Evolutionary conservation across 106 monocot genomes (phyloP).

Genomic region (Acorus calamus): DNA sequence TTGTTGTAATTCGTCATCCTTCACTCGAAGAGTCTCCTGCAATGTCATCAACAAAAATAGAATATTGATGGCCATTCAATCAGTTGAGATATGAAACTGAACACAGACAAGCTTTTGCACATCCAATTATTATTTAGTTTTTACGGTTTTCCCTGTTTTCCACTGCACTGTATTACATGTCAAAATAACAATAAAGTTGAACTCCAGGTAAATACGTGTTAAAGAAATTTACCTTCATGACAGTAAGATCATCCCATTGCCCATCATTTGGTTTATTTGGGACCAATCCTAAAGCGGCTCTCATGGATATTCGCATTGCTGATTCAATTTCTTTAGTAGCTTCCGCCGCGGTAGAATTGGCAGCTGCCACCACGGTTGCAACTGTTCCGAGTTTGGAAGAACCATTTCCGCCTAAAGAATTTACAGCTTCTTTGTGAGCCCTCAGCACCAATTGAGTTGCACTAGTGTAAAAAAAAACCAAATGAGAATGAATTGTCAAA

Average conservation of each 20-base stretch:
- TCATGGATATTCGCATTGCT: conserved; percentile 84
- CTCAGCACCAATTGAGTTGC: conserved; percentile 85
- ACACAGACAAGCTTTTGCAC: too few relatives aligned
- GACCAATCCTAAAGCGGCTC: conserved; percentile 56
- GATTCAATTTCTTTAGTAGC: conserved; percentile 89
- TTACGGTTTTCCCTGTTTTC: too few relatives aligned
- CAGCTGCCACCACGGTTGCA: conserved; percentile 86
- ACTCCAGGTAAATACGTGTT: not conserved
- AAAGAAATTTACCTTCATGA: conserved; percentile 66
- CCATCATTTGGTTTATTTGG: conserved; percentile 48
- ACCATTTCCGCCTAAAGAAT: conserved; percentile 78
- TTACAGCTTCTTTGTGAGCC: conserved; percentile 96
- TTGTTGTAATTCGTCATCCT: conserved; percentile 89
- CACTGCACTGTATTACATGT: too few relatives aligned
- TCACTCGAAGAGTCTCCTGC: conserved; percentile 87
- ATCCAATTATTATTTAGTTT: too few relatives aligned
- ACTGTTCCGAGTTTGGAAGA: conserved; percentile 80
- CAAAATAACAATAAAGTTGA: not conserved
- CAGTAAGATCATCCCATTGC: conserved; percentile 65
- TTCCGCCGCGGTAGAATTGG: conserved; percentile 82
- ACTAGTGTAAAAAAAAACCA: conserved; percentile 28
- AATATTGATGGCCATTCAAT: not conserved
- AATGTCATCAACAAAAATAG: conserved; percentile 3
- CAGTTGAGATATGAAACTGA: too few relatives aligned
- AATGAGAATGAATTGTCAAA: conserved; percentile 4